These are phyloP conservation scores for Phylloporus arenicola DNA, from an alignment of 768 basidiomycete genomes.

Conservation along the genomic window DNA sequence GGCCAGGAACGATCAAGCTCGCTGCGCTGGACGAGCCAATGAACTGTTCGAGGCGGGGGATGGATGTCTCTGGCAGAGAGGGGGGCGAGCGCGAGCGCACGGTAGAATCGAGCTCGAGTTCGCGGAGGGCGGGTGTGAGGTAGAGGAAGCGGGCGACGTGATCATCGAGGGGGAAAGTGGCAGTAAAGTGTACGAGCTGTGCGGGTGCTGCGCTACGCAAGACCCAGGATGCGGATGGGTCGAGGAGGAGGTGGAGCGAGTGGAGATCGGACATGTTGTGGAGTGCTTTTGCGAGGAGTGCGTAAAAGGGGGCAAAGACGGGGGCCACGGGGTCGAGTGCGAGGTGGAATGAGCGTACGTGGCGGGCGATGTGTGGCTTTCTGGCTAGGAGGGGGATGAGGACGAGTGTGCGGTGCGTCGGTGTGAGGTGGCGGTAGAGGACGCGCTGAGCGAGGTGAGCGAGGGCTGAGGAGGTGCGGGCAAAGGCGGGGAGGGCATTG, in stretches of 20 bases:
- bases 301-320: conserved; percentile 44
- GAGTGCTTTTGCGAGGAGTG: conserved; percentile 47
- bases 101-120: conserved; percentile 48
- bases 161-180: conserved; percentile 56
- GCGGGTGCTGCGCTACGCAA: conserved; percentile 30
- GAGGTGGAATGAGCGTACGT: conserved; percentile 60
- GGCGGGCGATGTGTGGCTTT: conserved; percentile 50
- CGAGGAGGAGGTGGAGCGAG: conserved; percentile 45
- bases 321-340: conserved; percentile 39
- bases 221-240: conserved; percentile 51
- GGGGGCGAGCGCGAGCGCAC: conserved; percentile 16
- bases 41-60: conserved; percentile 49
- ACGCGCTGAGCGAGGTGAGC: conserved; percentile 49
- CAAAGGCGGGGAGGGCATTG: conserved; percentile 43
- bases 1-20: conserved; percentile 52
- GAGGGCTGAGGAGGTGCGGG: conserved; percentile 39
- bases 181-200: conserved; percentile 49
- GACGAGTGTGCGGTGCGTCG: conserved; percentile 41
- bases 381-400: conserved; percentile 53
- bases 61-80: conserved; percentile 30
- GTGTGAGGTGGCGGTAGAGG: conserved; percentile 57
- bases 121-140: conserved; percentile 47
- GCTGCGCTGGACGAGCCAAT: conserved; percentile 57
- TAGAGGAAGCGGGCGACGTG: conserved; percentile 56
- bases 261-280: conserved; percentile 55